A percentile compares a stretch with the other conserved stretches of the same genome.
Evolutionary conservation across 257 asterid species (phyloP).

Genomic region (Pogostemon cablin): DNA sequence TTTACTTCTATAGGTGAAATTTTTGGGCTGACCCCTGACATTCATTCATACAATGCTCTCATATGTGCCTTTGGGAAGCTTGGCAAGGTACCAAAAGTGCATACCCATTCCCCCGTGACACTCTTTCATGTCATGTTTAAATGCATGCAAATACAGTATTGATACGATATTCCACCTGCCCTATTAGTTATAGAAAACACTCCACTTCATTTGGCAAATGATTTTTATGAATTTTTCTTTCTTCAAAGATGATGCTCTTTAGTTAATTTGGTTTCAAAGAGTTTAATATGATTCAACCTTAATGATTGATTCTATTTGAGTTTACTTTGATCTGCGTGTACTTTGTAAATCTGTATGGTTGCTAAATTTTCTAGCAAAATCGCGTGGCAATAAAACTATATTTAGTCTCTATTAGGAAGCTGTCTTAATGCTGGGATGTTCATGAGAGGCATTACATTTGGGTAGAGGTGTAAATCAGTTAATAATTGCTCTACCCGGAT

Average conservation of each 20-base stretch:
- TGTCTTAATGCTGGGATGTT: slow-evolving; percentile 8
- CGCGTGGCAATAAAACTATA: neutral
- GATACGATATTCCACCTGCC: slow-evolving; percentile 10
- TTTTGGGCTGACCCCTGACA: slow-evolving; percentile 69
- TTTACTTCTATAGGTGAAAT: slow-evolving; percentile 59
- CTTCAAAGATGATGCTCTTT: neutral
- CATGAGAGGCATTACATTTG: slow-evolving; percentile 6
- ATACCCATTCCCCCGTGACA: slow-evolving; percentile 11
- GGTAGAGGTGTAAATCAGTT: neutral
- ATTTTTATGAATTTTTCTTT: neutral
- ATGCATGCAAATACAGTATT: neutral
- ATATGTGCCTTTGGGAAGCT: slow-evolving; percentile 77
- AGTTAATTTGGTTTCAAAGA: slow-evolving; percentile 13
- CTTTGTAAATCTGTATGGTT: neutral
- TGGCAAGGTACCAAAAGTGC: slow-evolving; percentile 57
- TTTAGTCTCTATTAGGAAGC: neutral
- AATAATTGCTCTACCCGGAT: neutral
- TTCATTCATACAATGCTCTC: slow-evolving; percentile 81
- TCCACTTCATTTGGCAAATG: neutral
- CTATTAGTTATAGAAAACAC: slow-evolving; percentile 11
- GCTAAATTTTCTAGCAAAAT: slow-evolving; percentile 11
- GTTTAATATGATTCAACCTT: neutral
- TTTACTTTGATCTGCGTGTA: neutral
- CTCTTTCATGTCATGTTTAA: slow-evolving; percentile 16
- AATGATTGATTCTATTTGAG: slow-evolving; percentile 10